These are phyloP conservation scores for Penicillium sp. DNA, from an alignment of 2,329 filamentous ascomycete species.

Conservation along the genomic window DNA sequence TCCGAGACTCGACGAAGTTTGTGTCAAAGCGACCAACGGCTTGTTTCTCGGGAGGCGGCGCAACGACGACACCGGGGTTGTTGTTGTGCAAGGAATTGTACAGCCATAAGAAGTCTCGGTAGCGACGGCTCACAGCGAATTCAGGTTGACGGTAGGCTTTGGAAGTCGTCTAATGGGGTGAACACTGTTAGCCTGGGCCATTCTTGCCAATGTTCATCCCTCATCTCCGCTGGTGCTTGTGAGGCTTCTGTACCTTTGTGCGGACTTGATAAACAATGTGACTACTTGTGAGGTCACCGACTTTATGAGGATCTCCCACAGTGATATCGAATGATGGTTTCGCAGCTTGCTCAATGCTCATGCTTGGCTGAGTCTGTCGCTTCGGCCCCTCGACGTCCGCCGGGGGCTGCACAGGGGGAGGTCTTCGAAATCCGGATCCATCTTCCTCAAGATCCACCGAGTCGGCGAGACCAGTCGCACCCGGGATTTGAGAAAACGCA, in stretches of 20 bases:
- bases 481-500: slow-evolving; percentile 42
- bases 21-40: slow-evolving; percentile 92
- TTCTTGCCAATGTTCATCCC: neutral
- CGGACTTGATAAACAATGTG: slow-evolving; percentile 96
- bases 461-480: slow-evolving; percentile 52
- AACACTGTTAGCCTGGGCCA: neutral
- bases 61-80: slow-evolving; percentile 90
- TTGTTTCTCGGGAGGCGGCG: slow-evolving; percentile 95
- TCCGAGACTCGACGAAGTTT: slow-evolving; percentile 90
- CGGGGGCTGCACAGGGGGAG: slow-evolving; percentile 54
- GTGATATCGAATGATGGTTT: slow-evolving; percentile 86
- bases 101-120: slow-evolving; percentile 95
- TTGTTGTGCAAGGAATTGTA: slow-evolving; percentile 92
- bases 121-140: slow-evolving; percentile 88
- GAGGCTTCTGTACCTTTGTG: slow-evolving; percentile 62
- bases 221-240: neutral
- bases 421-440: slow-evolving; percentile 56
- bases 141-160: slow-evolving; percentile 91
- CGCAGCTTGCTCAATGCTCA: slow-evolving; percentile 86
- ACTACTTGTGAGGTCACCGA: slow-evolving; percentile 91
- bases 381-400: slow-evolving; percentile 40
- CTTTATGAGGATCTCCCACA: slow-evolving; percentile 95
- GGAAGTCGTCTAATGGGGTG: slow-evolving; percentile 67
- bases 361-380: slow-evolving; percentile 63
- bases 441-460: slow-evolving; percentile 67